Base-by-base conservation (phyloP, 805 yeast species). In the Diddensiella santjacobensis region DNA sequence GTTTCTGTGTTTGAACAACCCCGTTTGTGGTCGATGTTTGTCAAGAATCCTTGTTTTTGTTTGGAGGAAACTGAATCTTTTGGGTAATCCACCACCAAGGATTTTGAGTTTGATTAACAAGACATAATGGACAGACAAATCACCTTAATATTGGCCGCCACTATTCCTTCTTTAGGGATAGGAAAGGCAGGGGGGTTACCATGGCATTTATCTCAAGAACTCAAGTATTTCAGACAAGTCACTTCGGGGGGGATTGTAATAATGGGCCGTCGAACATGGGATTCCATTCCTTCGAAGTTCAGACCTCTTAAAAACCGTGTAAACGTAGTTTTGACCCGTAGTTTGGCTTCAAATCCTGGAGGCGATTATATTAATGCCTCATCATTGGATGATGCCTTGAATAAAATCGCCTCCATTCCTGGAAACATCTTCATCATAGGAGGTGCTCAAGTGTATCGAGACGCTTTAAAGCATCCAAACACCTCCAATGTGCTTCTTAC, bases 211-310 rank as follows among this genome's bases (percentile, higher is more conserved):
- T 74, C 80, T 47, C 74, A 82, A 44, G 99, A 93, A 64, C 87
- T 93, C 84, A 79, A 80, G 61, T 93, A 81, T 62, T 93, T 93
- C 71, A 76, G 78, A 52, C 78, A 79, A 49, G 83, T 87, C 13
- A 93, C 99, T 0, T 67, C 81, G 2, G 47, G 53, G 2, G 63
- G 62, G 2, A 53, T 62, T 22, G 98, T 93, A 11, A 74, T 93
- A 2, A 93, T 93, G 99, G 99, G 99, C 11, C 75, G 97, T 50
- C 85, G 82, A 61, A 91, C 98, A 1, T 93, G 97, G 96, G 93
- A 89, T 26, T 86, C 96, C 4, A 90, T 93, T 26, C 98, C 99
- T 0, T 52, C 67, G 1, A 81, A 76, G 62, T 93, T 88, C 68
- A 72, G 96, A 53, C 99, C 99, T 0, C 72, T 93, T 40, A 82